Base-by-base conservation (phyloP, 805 yeast genomes). In the Wickerhamiella parazyma region DNA sequence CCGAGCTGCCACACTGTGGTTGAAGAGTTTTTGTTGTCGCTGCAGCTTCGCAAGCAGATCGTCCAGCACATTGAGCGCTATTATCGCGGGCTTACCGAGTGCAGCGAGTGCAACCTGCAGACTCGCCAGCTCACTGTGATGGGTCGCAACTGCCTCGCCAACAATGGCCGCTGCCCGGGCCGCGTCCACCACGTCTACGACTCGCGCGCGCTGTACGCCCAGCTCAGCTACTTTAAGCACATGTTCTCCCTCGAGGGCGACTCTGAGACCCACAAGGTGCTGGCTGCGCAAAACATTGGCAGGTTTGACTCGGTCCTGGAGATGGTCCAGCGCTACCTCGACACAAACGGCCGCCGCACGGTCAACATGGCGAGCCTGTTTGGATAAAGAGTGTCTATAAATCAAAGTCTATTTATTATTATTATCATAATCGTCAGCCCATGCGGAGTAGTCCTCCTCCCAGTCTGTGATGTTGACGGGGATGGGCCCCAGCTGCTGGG, bases 101-200 rank as follows among this genome's bases (percentile, higher is more conserved):
- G 99, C 65, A 93, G 82, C 59, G 96, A 91, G 1, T 89, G 97
- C 64, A 83, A 81, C 1, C 67, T 74, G 42, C 69, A 69, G 12
- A 87, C 96, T 0, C 70, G 95, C 49, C 94, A 87, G 56, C 71
- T 91, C 19, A 76, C 87, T 17, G 95, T 87, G 3, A 85, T 83
- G 55, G 97, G 97, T 42, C 75, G 78, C 52, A 71, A 89, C 51
- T 86, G 97, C 60, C 68, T 85, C 47, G 80, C 83, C 34, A 60
- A 60, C 46, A 71, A 70, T 54, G 83, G 83, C 2, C 41, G 66
- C 33, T 72, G 76, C 47, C 80, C 82, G 54, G 96, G 97, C 31
- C 74, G 80, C 9, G 80, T 86, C 85, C 67, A 74, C 47, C 81
- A 76, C 60, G 71, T 70, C 46, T 91, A 82, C 58, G 68, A 76